Evolutionary conservation across 371 early-diverging fungal genomes (phyloP).

Genomic region (Actinomucor elegans): DNA sequence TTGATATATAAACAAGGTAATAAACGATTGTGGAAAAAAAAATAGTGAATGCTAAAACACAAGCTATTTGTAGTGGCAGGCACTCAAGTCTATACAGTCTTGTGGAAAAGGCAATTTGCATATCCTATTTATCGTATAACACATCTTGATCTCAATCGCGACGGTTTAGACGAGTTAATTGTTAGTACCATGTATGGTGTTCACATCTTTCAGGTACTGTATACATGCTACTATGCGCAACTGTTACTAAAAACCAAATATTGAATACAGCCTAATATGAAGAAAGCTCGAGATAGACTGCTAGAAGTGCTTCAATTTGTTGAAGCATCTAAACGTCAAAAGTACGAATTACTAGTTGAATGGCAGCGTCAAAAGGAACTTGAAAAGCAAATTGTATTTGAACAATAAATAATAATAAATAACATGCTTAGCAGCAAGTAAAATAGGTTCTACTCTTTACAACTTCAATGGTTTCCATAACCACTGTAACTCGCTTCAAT

Average conservation of each 20-base stretch:
- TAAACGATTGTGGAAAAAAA: too few relatives aligned
- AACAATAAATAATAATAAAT: constrained; percentile 9
- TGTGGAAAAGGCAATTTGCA: constrained; percentile 71
- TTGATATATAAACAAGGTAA: constrained; percentile 69
- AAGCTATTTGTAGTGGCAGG: constrained; percentile 37
- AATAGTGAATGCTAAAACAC: too few relatives aligned
- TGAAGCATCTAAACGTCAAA: constrained; percentile 42
- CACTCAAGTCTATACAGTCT: constrained; percentile 53
- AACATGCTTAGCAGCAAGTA: constrained; percentile 25
- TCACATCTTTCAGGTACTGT: constrained; percentile 68
- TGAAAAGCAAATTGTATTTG: constrained; percentile 50
- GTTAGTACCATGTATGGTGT: constrained; percentile 74
- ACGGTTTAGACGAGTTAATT: constrained; percentile 71
- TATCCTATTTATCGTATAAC: constrained; percentile 71
- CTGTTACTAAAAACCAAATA: background rate
- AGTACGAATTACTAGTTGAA: constrained; percentile 40
- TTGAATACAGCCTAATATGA: constrained; percentile 43
- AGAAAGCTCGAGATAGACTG: constrained; percentile 40
- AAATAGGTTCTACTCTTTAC: constrained; percentile 35
- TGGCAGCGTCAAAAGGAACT: constrained; percentile 38
- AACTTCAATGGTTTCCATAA: constrained; percentile 31
- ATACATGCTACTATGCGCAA: background rate
- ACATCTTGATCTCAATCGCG: constrained; percentile 68
- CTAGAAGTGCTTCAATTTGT: constrained; percentile 42
- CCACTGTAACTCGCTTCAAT: constrained; percentile 22